These are phyloP conservation scores for Papiliotrema fonsecae DNA, from an alignment of 1,284 basidiomycete genomes.

Conservation along the genomic window DNA sequence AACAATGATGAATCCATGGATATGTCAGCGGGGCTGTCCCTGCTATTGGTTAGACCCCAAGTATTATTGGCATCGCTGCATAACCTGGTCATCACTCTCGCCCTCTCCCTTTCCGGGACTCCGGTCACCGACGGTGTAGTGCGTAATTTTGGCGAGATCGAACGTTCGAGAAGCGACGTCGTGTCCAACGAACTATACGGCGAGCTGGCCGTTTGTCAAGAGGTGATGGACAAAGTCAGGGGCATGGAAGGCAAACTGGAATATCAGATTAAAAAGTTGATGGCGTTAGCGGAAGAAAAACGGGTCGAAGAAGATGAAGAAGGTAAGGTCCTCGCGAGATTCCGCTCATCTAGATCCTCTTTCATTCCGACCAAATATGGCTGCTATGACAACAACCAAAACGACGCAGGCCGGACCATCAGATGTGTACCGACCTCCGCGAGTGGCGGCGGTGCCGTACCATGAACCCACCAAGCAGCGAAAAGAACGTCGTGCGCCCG, in stretches of 20 bases:
- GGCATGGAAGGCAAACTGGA: slow-evolving; percentile 76
- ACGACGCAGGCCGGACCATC: slow-evolving; percentile 12
- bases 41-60: slow-evolving; percentile 84
- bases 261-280: slow-evolving; percentile 93
- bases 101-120: slow-evolving; percentile 49
- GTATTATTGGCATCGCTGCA: slow-evolving; percentile 82
- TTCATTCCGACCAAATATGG: slow-evolving; percentile 75
- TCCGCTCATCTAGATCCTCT: slow-evolving; percentile 62
- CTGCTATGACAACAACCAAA: neutral
- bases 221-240: slow-evolving; percentile 52
- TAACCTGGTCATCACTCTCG: slow-evolving; percentile 70
- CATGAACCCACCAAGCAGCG: slow-evolving; percentile 52
- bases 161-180: neutral
- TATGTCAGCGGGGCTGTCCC: slow-evolving; percentile 75
- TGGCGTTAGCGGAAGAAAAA: slow-evolving; percentile 61
- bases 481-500: slow-evolving; percentile 64
- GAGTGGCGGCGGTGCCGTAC: slow-evolving; percentile 88
- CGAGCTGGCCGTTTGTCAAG: slow-evolving; percentile 43
- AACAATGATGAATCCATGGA: slow-evolving; percentile 53
- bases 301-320: slow-evolving; percentile 55
- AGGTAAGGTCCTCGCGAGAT: slow-evolving; percentile 50
- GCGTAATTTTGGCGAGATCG: slow-evolving; percentile 7
- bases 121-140: slow-evolving; percentile 15
- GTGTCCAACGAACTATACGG: slow-evolving; percentile 28
- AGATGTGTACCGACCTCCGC: slow-evolving; percentile 84